Evolutionary conservation across 148 eudicot genomes (phyloP).

Genomic region (Rhododendron simsii): DNA sequence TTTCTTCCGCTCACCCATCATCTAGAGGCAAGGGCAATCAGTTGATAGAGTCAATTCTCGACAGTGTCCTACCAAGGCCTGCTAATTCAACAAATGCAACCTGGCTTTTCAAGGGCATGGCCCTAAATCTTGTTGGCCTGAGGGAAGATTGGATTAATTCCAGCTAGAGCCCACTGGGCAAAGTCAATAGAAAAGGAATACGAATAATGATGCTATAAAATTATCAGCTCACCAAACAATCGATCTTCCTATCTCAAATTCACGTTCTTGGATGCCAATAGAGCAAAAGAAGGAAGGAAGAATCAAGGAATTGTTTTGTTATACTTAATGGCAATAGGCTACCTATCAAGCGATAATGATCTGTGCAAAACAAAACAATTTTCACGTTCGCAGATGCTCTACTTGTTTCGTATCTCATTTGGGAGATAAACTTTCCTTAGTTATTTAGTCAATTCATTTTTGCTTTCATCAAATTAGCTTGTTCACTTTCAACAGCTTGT

Average conservation of each 20-base stretch:
- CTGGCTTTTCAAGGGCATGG: background rate
- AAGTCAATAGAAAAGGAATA: background rate
- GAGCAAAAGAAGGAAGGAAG: background rate
- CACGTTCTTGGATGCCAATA: background rate
- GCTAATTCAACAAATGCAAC: background rate
- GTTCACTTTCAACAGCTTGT: background rate
- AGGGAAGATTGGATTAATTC: background rate
- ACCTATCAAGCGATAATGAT: too few relatives aligned
- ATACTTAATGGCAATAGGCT: too few relatives aligned
- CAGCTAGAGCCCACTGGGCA: background rate
- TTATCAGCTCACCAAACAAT: background rate
- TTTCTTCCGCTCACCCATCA: background rate
- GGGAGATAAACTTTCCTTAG: background rate
- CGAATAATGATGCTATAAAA: background rate
- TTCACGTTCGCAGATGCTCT: too few relatives aligned
- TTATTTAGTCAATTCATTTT: background rate
- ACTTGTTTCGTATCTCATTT: background rate
- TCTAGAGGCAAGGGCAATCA: background rate
- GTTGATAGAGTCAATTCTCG: background rate
- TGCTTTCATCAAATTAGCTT: background rate
- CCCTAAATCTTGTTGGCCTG: background rate
- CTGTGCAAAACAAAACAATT: background rate
- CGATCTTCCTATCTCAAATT: background rate
- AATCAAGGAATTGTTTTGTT: background rate
- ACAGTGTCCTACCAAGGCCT: background rate